Evolutionary conservation across 805 yeast species (phyloP), one percentile per base, ranked within the genome.

Genomic region (Metahyphopichia silvanorum): DNA sequence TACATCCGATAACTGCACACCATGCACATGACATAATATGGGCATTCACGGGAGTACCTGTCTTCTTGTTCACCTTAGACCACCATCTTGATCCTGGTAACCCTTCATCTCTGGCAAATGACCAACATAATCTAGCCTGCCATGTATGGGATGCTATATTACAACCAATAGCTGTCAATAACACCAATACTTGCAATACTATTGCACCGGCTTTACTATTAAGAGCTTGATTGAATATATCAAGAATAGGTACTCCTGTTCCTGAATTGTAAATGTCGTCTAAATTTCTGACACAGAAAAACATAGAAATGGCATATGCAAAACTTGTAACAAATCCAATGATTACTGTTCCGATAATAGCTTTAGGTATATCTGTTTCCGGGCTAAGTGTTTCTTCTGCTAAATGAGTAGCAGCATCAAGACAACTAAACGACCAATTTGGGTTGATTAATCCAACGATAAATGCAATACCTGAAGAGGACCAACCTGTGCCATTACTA

Each of bases 361-460:
- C 77, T 31, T 68, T 68, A 14, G 86, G 86, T 34, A 79, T 76
- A 40, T 74, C 68, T 31, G 71, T 63, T 45, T 74, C 74, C 4
- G 87, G 85, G 17, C 70, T 62, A 23, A 69, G 60, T 22, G 70
- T 69, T 48, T 81, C 87, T 49, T 82, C 88, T 15, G 82, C 78
- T 71, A 82, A 67, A 46, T 81, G 87, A 3, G 86, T 77, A 2
- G 86, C 85, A 36, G 79, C 75, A 48, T 81, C 88, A 31, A 79
- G 64, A 42, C 86, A 79, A 17, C 78, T 69, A 60, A 79, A 79
- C 7, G 81, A 74, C 84, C 84, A 81, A 35, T 77, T 74, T 5
- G 86, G 83, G 49, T 79, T 79, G 43, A 80, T 72, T 29, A 80
- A 55, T n/a, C 87, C 86, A n/a, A 78, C 75, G 35, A 80, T 69